Evolutionary conservation across 2,329 filamentous ascomycete species (phyloP), one percentile per base, ranked within the genome.

Genomic region (Colletotrichum spinosum): DNA sequence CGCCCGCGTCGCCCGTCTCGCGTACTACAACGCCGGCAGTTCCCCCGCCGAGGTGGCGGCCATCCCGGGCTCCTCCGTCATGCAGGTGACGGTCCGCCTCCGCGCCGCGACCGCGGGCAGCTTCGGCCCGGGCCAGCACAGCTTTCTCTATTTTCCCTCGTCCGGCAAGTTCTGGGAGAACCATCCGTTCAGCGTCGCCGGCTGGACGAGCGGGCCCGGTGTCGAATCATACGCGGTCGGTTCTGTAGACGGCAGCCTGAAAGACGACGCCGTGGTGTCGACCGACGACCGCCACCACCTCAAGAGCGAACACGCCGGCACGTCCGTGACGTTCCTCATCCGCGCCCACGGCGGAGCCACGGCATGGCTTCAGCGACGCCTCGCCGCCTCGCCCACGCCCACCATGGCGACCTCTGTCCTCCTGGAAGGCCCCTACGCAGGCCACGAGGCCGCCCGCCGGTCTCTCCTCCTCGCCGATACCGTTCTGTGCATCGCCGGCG

Each of bases 11-110:
- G 57, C 39, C 3, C 70, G 76, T 7, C 71, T 77, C 25, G 70
- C 69, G 0, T 35, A 60, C 5, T 65, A 70, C 13, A 74, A 73
- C 7, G 54, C 81, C 12, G 71, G 69, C 11, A 55, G 67, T 0
- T 60, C 58, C 8, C 17, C 41, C 17, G 58, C 50, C 8, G 52
- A 39, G 9, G 34, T 60, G 2, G 45, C 38, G n/a, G 58, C 58
- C 11, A 60, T 55, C 4, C 51, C 58, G 5, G 50, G 48, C 11
- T 55, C 58, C 12, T 71, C 70, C 6, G 70, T 78, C 42, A 70
- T 83, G 13, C 75, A 81, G 7, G 70, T 85, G 10, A 80, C 83
- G 58, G 67, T 85, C 10, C 42, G 44, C 25, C 72, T 72, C 1
- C 79, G 77, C 6, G 65, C 81, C 6, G 67, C 77, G 37, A 82